Evolutionary conservation across 768 basidiomycete species (phyloP).

Genomic region (Boletales sp.): DNA sequence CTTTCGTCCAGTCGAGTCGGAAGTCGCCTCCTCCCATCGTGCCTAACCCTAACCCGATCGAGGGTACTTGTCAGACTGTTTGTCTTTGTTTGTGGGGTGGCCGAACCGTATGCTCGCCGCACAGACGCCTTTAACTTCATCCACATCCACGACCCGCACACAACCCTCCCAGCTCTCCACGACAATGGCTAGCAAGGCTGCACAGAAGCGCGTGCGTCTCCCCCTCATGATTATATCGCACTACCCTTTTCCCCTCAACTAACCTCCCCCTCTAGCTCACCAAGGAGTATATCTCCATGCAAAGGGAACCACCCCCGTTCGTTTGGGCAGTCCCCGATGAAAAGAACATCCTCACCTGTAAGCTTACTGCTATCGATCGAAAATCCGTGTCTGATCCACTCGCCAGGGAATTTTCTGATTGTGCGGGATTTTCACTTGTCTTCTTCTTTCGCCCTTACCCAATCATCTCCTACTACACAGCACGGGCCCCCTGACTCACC

Average conservation of each 20-base stretch:
- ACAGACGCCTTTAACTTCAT: conserved; percentile 19
- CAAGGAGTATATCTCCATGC: conserved; percentile 91
- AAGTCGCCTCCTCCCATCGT: neutral
- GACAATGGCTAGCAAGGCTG: conserved; percentile 80
- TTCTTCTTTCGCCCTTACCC: neutral
- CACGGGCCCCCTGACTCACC: conserved; percentile 94
- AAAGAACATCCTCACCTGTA: conserved; percentile 95
- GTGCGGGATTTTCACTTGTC: conserved; percentile 41
- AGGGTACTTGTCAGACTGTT: conserved; percentile 7
- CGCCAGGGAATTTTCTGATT: conserved; percentile 89
- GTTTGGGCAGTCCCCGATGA: conserved; percentile 95
- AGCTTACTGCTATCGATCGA: conserved; percentile 31
- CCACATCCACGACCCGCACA: conserved; percentile 18
- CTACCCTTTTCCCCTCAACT: neutral
- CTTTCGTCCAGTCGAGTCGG: neutral
- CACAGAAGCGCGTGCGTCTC: conserved; percentile 69
- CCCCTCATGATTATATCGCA: conserved; percentile 9
- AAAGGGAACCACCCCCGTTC: conserved; percentile 91
- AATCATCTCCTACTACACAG: conserved; percentile 35
- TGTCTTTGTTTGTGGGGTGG: conserved; percentile 27
- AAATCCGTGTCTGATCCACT: conserved; percentile 8
- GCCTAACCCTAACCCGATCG: conserved; percentile 21
- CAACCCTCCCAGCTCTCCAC: neutral
- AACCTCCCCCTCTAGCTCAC: conserved; percentile 47
- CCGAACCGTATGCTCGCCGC: conserved; percentile 19